Percentiles rank a stretch among this genome's conserved stretches.
Conservation (phyloP, 176 grass and related monocot species). For the Oryza nivara region DNA sequence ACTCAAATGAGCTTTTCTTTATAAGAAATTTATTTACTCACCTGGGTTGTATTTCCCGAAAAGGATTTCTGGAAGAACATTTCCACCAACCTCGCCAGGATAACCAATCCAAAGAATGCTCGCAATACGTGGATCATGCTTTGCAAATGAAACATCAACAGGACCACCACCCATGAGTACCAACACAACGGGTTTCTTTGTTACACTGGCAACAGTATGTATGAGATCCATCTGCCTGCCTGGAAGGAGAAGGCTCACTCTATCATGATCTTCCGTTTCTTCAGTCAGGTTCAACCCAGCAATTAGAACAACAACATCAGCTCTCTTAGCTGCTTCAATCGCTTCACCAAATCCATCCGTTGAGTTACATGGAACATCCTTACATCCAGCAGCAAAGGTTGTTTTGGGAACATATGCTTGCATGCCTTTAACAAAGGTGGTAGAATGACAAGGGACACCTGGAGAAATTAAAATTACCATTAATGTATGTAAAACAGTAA, state of each 20-base stretch:
- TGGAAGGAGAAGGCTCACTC: conserved; percentile 80
- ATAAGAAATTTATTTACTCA: conserved; percentile 39
- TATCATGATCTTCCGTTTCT: conserved; percentile 83
- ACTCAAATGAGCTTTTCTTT: conserved; percentile 10
- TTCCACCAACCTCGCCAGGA: conserved; percentile 84
- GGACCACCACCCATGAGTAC: conserved; percentile 86
- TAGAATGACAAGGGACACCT: conserved; percentile 75
- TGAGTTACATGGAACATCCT: conserved; percentile 58
- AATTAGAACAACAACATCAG: conserved; percentile 68
- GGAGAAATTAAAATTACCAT: conserved; percentile 32
- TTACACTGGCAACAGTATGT: conserved; percentile 45
- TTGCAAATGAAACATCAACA: conserved; percentile 81
- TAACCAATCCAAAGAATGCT: conserved; percentile 91
- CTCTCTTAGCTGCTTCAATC: conserved; percentile 51
- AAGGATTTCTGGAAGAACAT: conserved; percentile 81
- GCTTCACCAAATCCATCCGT: conserved; percentile 65
- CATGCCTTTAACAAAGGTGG: conserved; percentile 68
- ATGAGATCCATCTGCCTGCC: conserved; percentile 87
- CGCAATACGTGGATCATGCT: conserved; percentile 56
- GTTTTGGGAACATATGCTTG: conserved; percentile 60
- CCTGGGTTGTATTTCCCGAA: conserved; percentile 91
- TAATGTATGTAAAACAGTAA: conserved; percentile 10
- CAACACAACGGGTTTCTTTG: conserved; percentile 68
- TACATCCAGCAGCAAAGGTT: conserved; percentile 61
- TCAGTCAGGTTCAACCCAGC: conserved; percentile 84